phyloP scores from a whole-genome alignment of 106 monocot genomes.

The Dioscorea dumetorum region DNA sequence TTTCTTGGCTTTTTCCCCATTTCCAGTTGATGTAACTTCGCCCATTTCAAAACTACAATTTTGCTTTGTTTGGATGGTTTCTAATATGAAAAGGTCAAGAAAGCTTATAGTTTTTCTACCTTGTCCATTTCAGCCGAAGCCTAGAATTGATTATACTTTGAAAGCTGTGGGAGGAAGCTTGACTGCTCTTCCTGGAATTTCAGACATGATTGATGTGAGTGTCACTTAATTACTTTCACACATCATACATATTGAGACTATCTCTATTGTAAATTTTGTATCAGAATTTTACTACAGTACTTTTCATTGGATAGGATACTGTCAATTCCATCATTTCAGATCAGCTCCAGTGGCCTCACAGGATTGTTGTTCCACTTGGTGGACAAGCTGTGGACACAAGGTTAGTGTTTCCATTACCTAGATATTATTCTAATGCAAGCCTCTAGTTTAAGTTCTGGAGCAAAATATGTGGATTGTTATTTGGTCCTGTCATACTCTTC shows the following conservation, averaged over 20 bases:
- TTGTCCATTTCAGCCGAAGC: constrained; percentile 64
- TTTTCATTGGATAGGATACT: constrained; percentile 54
- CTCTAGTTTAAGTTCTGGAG: too few species aligned
- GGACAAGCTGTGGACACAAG: constrained; percentile 82
- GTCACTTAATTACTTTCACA: not conserved
- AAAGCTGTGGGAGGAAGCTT: constrained; percentile 98
- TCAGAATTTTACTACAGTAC: not conserved
- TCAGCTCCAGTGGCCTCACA: constrained; percentile 95
- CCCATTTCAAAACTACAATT: too few species aligned
- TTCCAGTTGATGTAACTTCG: too few species aligned
- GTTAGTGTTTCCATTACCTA: constrained; percentile 16
- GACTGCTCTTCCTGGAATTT: constrained; percentile 91
- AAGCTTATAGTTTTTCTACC: too few species aligned
- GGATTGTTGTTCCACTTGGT: constrained; percentile 92
- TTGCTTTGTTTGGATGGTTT: too few species aligned
- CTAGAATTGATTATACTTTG: constrained; percentile 82
- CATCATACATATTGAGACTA: too few species aligned
- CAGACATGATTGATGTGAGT: constrained; percentile 95
- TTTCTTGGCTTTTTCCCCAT: too few species aligned
- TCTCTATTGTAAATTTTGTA: too few species aligned
- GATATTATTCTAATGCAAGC: too few species aligned
- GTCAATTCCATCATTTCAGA: constrained; percentile 74
- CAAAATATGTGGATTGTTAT: too few species aligned
- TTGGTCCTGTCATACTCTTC: too few species aligned
- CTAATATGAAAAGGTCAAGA: too few species aligned